Evolutionary conservation across 2,329 filamentous ascomycete genomes (phyloP).

Genomic region (Botrytis pseudocinerea): DNA sequence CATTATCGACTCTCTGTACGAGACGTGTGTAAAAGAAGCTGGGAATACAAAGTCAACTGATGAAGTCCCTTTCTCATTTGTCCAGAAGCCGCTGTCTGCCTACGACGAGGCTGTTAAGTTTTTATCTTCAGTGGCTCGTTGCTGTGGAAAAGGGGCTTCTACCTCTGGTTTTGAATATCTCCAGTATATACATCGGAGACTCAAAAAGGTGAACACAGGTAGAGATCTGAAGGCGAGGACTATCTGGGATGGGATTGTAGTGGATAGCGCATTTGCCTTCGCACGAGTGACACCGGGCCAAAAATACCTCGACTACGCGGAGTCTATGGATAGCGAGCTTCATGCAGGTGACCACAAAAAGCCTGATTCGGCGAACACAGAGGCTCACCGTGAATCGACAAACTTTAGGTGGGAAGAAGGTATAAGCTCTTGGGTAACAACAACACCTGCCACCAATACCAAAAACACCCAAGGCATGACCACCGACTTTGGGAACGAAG

Average conservation of each 20-base stretch:
- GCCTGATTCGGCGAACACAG: constrained; percentile 8
- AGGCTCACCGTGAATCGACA: constrained; percentile 24
- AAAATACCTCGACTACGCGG: constrained; percentile 39
- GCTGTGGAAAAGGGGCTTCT: constrained; percentile 46
- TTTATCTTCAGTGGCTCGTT: constrained; percentile 50
- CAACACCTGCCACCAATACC: constrained; percentile 44
- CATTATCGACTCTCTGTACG: constrained; percentile 6
- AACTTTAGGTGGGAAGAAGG: constrained; percentile 56
- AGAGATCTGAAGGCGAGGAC: constrained; percentile 15
- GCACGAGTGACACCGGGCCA: constrained; percentile 37
- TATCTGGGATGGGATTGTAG: constrained; percentile 36
- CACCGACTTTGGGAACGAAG: constrained; percentile 9
- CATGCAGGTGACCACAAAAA: not conserved
- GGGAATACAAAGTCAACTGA: not conserved
- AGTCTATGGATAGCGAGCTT: constrained; percentile 29
- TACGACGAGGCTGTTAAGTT: constrained; percentile 40
- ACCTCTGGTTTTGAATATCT: constrained; percentile 43
- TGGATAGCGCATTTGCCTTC: constrained; percentile 41
- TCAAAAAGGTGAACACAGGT: constrained; percentile 27
- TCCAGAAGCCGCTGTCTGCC: not conserved
- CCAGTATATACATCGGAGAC: constrained; percentile 41
- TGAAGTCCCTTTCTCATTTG: not conserved
- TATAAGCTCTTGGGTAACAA: constrained; percentile 57
- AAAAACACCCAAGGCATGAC: constrained; percentile 19
- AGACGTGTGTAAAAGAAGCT: not conserved